Percentiles rank a stretch among this genome's conserved stretches.
Evolutionary conservation across 345 rosid genomes (phyloP).

Genomic region (Lepidium sativum): DNA sequence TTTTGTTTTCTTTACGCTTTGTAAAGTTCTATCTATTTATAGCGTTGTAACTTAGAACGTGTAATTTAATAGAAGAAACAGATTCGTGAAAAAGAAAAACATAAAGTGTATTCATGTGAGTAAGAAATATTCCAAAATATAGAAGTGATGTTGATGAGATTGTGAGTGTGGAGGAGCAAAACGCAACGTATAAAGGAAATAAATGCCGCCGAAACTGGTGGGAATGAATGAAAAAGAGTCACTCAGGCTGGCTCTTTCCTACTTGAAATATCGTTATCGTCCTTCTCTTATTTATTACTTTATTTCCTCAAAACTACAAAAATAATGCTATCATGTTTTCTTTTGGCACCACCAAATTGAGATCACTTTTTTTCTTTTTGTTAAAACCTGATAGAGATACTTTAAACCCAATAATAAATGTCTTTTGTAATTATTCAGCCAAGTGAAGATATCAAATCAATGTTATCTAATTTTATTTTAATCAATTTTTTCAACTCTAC

Average conservation of each 20-base stretch:
- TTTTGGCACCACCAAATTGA: conserved; percentile 24
- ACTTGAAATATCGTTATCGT: too few relatives aligned
- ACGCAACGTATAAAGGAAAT: neutral
- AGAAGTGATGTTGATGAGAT: too few relatives aligned
- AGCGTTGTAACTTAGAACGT: too few relatives aligned
- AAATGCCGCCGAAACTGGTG: conserved; percentile 26
- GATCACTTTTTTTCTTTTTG: neutral
- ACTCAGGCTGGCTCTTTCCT: conserved; percentile 16
- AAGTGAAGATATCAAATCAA: conserved; percentile 11
- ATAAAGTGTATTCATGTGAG: too few relatives aligned
- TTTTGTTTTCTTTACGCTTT: too few relatives aligned
- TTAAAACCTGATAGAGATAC: conserved; percentile 24
- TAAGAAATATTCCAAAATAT: too few relatives aligned
- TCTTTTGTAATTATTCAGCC: conserved; percentile 15
- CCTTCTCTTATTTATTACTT: conserved; percentile 16
- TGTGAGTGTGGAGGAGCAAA: neutral
- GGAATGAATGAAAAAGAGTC: conserved; percentile 7
- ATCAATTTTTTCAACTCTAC: conserved; percentile 4
- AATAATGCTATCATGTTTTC: conserved; percentile 4
- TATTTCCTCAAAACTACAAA: conserved; percentile 23
- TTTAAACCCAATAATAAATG: conserved; percentile 11
- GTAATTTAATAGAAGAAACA: too few relatives aligned
- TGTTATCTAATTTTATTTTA: conserved; percentile 17
- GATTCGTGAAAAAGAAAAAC: too few relatives aligned
- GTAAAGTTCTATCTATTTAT: too few relatives aligned